Conservation (phyloP, 805 yeast genomes). For the Candida ulmi region DNA sequence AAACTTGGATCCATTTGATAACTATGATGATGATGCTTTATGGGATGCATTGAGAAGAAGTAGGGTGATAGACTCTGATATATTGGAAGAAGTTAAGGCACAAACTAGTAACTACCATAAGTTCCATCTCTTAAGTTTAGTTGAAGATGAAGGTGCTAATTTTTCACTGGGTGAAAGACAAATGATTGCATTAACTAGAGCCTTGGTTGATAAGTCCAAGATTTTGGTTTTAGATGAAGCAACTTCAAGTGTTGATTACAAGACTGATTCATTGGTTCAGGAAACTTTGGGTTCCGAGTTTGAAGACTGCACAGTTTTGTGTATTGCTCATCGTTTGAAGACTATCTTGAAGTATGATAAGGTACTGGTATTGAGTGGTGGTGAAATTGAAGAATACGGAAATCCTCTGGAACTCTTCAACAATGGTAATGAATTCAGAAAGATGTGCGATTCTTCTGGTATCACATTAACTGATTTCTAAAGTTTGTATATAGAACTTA, state of each 20-base stretch:
- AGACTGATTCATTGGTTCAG: constrained; percentile 61
- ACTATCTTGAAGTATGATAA: constrained; percentile 56
- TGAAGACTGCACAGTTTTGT: constrained; percentile 53
- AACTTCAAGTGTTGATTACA: constrained; percentile 67
- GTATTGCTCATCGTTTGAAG: constrained; percentile 65
- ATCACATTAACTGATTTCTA: neutral
- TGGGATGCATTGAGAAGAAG: constrained; percentile 61
- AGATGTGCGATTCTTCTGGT: constrained; percentile 23
- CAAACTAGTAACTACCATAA: constrained; percentile 26
- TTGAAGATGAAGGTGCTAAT: constrained; percentile 65
- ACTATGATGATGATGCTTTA: constrained; percentile 49
- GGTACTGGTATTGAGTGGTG: constrained; percentile 52
- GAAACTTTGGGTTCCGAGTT: constrained; percentile 51
- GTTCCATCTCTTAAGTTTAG: constrained; percentile 52
- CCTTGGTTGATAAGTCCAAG: constrained; percentile 54
- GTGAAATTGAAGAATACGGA: constrained; percentile 48
- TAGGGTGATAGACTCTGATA: constrained; percentile 41
- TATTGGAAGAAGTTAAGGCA: constrained; percentile 1
- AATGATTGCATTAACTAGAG: constrained; percentile 60
- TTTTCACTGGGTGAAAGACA: constrained; percentile 69
- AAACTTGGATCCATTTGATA: constrained; percentile 67
- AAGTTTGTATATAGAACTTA: no score
- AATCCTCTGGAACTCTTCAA: constrained; percentile 41
- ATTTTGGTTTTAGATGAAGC: constrained; percentile 67
- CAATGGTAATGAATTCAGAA: constrained; percentile 36